Base-by-base conservation (phyloP, 2,329 filamentous ascomycete genomes). In the Xylaria sp. region DNA sequence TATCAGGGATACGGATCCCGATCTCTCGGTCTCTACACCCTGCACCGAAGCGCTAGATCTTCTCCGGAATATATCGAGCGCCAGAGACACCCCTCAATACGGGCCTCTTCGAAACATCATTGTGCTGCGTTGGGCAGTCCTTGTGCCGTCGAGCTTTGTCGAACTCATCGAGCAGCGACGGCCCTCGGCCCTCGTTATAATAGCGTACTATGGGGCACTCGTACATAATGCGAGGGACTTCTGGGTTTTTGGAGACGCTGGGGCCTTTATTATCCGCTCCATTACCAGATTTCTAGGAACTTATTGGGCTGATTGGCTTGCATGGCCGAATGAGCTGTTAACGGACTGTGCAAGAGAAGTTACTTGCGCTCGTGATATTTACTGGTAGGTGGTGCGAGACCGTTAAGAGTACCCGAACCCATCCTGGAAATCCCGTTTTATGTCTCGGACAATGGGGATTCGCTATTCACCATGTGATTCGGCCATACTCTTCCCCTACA, bases 131-230 rank as follows among this genome's bases (percentile, higher is more conserved):
- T 74, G 74, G 69, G 60, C 67, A 4, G 67, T 74, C 13, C 12
- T 52, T 2, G 43, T 73, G 3, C 62, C 71, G 2, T 5, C 57
- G 5, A 74, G 74, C 7, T 82, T 77, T 60, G 70, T 76, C 4
- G 70, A 76, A 0, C 74, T 82, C 13, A 66, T 82, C 3, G 69
- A 74, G 13, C 74, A 78, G 58, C 76, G 78, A 18, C 72, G 74
- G 25, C 80, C 81, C 0, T 80, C 83, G 65, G 81, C 82, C 0
- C 68, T 84, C 9, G 77, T 81, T 8, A 75, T 84, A 18, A 74
- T 83, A 3, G 81, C 81, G 1, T 79, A 84, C 66, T 84, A 80
- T 66, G 78, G 78, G 0, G 80, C 84, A 7, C 65, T 82, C 1
- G 59, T 82, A n/a, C 78, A 83, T 66, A 64, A 69, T 2, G 73